phyloP scores from a whole-genome alignment of 805 yeast species.

The Scheffersomyces stipitis region DNA sequence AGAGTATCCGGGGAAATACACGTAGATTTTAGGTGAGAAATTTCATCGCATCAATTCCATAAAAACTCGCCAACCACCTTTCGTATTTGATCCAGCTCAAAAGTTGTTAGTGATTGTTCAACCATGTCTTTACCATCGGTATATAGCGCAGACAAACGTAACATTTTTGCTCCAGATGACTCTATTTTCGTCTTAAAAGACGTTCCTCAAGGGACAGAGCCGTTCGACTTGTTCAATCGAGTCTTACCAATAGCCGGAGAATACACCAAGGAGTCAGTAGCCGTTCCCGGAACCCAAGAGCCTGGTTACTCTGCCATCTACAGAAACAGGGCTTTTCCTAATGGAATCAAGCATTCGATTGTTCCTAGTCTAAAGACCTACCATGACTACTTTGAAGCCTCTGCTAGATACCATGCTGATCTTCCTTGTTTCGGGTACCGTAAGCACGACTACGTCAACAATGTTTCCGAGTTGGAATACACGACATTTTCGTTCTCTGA shows the following conservation, averaged over 20 bases:
- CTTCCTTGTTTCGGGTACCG: conserved; percentile 16
- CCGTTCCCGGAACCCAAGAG: conserved; percentile 16
- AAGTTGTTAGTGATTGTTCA: too few relatives aligned
- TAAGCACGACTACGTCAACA: conserved; percentile 17
- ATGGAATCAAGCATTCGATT: conserved; percentile 19
- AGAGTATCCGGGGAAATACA: too few relatives aligned
- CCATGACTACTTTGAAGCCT: conserved; percentile 14
- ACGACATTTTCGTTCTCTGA: conserved; percentile 13
- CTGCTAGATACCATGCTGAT: conserved; percentile 12
- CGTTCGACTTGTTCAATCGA: conserved; percentile 10
- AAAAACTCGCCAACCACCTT: too few relatives aligned
- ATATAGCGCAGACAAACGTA: too few relatives aligned
- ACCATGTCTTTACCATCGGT: too few relatives aligned
- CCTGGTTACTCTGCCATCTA: conserved; percentile 31
- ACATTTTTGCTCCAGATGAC: conserved; percentile 14
- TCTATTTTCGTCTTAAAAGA: conserved; percentile 16
- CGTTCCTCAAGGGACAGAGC: conserved; percentile 7
- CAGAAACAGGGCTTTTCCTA: conserved; percentile 26
- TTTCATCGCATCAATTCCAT: too few relatives aligned
- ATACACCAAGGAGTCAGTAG: conserved; percentile 6
- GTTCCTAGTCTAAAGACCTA: conserved; percentile 18
- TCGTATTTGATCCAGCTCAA: too few relatives aligned
- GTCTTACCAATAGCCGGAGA: conserved; percentile 15
- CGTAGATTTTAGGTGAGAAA: too few relatives aligned
- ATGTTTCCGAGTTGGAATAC: too few relatives aligned